Conservation (phyloP, 1,284 basidiomycete species). For the Malassezia sympodialis region DNA sequence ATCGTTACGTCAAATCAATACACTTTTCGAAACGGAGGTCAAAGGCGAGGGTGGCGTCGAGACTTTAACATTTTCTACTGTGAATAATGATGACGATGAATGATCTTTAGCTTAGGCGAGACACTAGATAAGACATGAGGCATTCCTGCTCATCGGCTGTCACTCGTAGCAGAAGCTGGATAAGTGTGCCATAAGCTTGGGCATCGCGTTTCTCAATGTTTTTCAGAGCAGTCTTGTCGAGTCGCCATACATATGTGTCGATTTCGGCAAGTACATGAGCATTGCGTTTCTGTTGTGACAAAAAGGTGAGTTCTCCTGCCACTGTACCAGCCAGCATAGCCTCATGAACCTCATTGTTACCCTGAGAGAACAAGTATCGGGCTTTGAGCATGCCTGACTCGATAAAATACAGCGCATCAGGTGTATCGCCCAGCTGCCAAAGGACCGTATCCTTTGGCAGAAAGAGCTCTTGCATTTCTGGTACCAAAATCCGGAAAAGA, state of each 20-base stretch:
- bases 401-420: constrained; percentile 57
- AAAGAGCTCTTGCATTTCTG: constrained; percentile 62
- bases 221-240: constrained; percentile 22
- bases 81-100: constrained; percentile 34
- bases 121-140: constrained; percentile 44
- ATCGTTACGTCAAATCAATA: constrained; percentile 77
- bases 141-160: constrained; percentile 43
- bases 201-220: constrained; percentile 22
- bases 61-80: constrained; percentile 51
- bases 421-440: constrained; percentile 61
- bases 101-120: constrained; percentile 24
- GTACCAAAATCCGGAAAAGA: constrained; percentile 53
- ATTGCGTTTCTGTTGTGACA: constrained; percentile 32
- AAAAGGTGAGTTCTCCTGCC: constrained; percentile 40
- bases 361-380: constrained; percentile 40
- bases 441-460: constrained; percentile 59
- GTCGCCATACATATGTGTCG: constrained; percentile 36
- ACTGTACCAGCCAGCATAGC: constrained; percentile 47
- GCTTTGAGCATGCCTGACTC: constrained; percentile 44
- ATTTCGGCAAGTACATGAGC: constrained; percentile 40
- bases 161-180: constrained; percentile 34
- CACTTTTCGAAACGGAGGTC: constrained; percentile 69
- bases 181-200: constrained; percentile 22
- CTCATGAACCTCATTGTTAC: constrained; percentile 45
- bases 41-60: constrained; percentile 63